Evolutionary conservation across 352 stramenopile genomes (phyloP), one percentile per base, ranked within the genome.

Genomic region (Pythium aristosporum): DNA sequence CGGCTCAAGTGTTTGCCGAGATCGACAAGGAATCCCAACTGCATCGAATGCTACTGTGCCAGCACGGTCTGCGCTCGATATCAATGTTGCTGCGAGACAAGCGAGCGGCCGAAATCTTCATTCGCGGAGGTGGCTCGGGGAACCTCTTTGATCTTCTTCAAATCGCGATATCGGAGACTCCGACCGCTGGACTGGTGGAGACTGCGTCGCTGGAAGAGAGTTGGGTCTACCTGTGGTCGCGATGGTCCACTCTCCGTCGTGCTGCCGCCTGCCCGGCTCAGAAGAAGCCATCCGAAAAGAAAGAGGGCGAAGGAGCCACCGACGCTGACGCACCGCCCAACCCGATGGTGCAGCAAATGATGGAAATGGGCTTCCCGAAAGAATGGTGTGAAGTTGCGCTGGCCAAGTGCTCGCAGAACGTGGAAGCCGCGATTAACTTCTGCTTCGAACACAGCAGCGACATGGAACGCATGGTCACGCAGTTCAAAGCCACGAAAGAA

Each of bases 331-430:
- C 57, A 16, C 65, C 73, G 13, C 73, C 79, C 4, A 85, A 82
- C 15, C 78, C 84, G 32, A 89, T 94, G 75, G 84, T 93, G 15
- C 87, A 94, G 63, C 87, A 96, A 67, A 97, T 97, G 89, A 96
- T 97, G 89, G 90, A 97, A 55, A 97, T 97, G 87, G 90, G 90
- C 28, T 96, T 97, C 53, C 88, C 90, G 11, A 93, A 94, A 57
- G 89, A 97, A 59, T 97, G 89, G 90, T 97, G 90, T 68, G 88
- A 97, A 61, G 85, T 96, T 28, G 89, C 90, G 34, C 69, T 97
- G 43, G 75, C 83, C 57, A 75, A 86, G 25, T 96, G 88, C 61
- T 87, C 87, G 39, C 87, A 94, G 30, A 96, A 96, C 61, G 87
- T 97, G 25, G 90, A 96, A 68, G 83, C 85, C 50, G 90, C 90